Conservation (phyloP, 1,284 basidiomycete species). For the Pyrrhoderma noxium region DNA sequence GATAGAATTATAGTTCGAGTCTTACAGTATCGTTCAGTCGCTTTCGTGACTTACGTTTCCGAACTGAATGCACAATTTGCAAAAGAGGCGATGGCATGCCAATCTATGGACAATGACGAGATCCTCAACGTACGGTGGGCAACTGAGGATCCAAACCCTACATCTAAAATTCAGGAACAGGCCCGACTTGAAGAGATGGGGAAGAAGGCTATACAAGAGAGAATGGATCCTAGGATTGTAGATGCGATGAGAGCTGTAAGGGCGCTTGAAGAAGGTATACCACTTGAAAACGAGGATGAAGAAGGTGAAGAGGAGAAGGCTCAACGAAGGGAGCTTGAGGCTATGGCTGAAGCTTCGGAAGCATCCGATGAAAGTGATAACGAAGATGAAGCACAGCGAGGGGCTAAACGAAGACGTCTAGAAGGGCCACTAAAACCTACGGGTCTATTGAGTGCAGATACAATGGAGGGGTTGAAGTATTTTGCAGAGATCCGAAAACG, state of each 20-base stretch:
- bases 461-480: conserved; percentile 80
- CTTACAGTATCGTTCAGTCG: conserved; percentile 89
- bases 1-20: conserved; percentile 60
- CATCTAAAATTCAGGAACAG: conserved; percentile 79
- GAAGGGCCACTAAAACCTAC: conserved; percentile 23
- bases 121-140: conserved; percentile 98
- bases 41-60: conserved; percentile 91
- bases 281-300: conserved; percentile 39
- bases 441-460: conserved; percentile 70
- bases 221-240: conserved; percentile 78
- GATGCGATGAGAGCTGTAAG: conserved; percentile 79
- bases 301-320: conserved; percentile 25
- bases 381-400: conserved; percentile 21
- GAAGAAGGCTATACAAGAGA: conserved; percentile 74
- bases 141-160: conserved; percentile 93
- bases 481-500: conserved; percentile 74
- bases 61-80: conserved; percentile 93
- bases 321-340: conserved; percentile 25
- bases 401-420: conserved; percentile 22
- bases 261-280: conserved; percentile 77
- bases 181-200: conserved; percentile 75
- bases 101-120: conserved; percentile 96
- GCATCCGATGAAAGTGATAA: conserved; percentile 22
- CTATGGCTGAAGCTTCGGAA: conserved; percentile 28
- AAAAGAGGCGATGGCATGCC: conserved; percentile 98